Percentiles rank a stretch among this genome's conserved stretches.
Conservation (phyloP, 2,329 filamentous ascomycete genomes). For the Microcyclosporella mali region DNA sequence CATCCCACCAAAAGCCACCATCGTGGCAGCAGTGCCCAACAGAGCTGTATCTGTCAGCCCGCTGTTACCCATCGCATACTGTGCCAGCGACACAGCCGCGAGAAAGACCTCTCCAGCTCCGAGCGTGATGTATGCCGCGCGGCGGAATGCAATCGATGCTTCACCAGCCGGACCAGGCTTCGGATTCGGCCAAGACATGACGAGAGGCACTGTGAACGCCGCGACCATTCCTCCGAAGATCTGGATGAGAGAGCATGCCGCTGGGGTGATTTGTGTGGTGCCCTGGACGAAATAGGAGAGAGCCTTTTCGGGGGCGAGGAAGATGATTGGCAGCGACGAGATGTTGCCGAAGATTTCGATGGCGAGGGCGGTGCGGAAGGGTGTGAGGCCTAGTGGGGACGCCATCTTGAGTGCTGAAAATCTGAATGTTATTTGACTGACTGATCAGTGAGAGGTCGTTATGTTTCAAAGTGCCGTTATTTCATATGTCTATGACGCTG, state of each 20-base stretch:
- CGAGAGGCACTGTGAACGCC: conserved; percentile 7
- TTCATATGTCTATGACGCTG: too few relatives aligned
- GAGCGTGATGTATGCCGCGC: conserved; percentile 8
- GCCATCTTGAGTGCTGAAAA: not conserved
- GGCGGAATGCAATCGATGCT: conserved; percentile 2
- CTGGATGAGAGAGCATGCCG: conserved; percentile 4
- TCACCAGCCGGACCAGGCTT: conserved; percentile 1
- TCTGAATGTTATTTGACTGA: not conserved
- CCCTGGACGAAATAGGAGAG: conserved; percentile 6
- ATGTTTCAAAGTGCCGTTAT: not conserved
- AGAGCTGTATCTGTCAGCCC: conserved; percentile 4
- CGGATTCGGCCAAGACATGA: conserved; percentile 7
- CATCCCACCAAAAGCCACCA: conserved; percentile 6
- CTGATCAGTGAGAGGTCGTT: not conserved
- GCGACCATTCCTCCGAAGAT: conserved; percentile 8
- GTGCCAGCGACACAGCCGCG: conserved; percentile 1
- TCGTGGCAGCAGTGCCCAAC: conserved; percentile 2
- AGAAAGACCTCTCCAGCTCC: conserved; percentile 8
- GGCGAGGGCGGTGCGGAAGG: conserved; percentile 10
- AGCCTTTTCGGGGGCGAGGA: conserved; percentile 8
- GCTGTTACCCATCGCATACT: conserved; percentile 3
- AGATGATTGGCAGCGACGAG: conserved; percentile 9
- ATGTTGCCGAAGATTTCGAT: conserved; percentile 12
- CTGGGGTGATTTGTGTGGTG: conserved; percentile 2
- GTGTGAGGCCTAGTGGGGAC: conserved; percentile 6